Base-by-base conservation (phyloP, 257 asterid genomes). In the Hygrophila difformis region DNA sequence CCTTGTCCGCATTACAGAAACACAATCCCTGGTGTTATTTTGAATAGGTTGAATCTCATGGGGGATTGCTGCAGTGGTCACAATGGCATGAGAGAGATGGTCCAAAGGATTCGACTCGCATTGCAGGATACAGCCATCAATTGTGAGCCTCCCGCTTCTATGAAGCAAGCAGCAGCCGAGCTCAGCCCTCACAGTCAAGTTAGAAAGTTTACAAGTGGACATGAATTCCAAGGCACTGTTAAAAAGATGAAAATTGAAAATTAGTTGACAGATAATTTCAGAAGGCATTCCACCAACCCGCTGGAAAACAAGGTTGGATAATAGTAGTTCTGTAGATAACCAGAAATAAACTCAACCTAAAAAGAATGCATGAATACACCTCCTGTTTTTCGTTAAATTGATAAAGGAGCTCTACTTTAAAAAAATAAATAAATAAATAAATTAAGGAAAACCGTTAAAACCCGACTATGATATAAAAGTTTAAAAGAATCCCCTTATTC, bases 111-210 rank as follows among this genome's bases (percentile, higher is more conserved):
- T 60, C 1, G 95, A 61, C 64, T 91, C 96, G 26, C 98, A 82
- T 63, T 82, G 98, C 58, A 86, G 96, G 57, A 91, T 67, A 52
- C 98, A 91, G 19, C 89, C 79, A 29, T 91, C 98, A 29, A 86
- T 59, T 2, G 82, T 91, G 44, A 91, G 76, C 77, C 74, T 77
- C 44, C 98, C 98, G 23, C 96, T 80, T 58, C 98, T 70, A 55
- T 91, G 98, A 60, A 91, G 93, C 45, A 91, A 69, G 66, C 98
- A 91, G 70, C 98, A 91, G 21, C 96, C 96, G 0, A 91, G 92
- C 77, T 91, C 96, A 10, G 96, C 76, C 66, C 93, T 76, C 67
- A 85, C 92, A 0, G 98, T 85, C 71, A 85, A 66, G 69, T 91
- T 91, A n/a, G 94, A 67, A 50, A 91, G 61, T 59, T 91, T 91